Base-by-base conservation (phyloP, 108 stramenopile species). In the Cylindrotheca closterium region DNA sequence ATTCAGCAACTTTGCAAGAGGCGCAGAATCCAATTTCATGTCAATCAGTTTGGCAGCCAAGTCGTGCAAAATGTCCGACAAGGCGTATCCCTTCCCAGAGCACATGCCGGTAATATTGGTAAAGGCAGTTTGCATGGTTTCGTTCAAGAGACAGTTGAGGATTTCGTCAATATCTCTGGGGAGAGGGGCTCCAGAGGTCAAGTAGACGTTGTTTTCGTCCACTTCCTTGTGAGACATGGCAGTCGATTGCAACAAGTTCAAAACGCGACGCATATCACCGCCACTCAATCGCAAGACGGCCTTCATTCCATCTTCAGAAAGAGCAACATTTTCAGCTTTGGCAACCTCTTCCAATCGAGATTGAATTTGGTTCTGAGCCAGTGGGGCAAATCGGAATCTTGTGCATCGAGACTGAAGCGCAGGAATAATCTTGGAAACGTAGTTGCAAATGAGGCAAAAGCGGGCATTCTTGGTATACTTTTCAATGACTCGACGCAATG, bases 401-500 rank as follows among this genome's bases (percentile, higher is more conserved):
- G 97, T 98, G 71, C 97, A 98, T 29, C 97, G 81, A 19, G 72
- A 75, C 71, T 98, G 97, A 59, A 98, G 67, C 18, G 97, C 97
- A 2, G 97, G 97, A 63, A 96, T 98, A 72, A 98, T 96, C 76
- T 96, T 98, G 70, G 72, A 82, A 31, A 94, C 97, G 72, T 98
- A 98, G 74, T 98, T 98, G 69, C 97, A 96, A 70, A 98, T 96
- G 60, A 98, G 58, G 70, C 97, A 98, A 78, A 98, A 98, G 45
- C 97, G 78, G 22, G 91, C 81, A 79, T 97, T 97, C 54, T 79
- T 82, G 22, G 94, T 93, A 71, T 94, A 93, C 62, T 96, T 95
- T 68, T 97, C 93, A 63, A 97, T 94, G 25, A 97, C 83, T 1
- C 89, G 71, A 17, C 96, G 78, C 30, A 97, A 63, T 0, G 96